Evolutionary conservation across 352 stramenopile species (phyloP).

Genomic region (Thalassiosira oceanica): DNA sequence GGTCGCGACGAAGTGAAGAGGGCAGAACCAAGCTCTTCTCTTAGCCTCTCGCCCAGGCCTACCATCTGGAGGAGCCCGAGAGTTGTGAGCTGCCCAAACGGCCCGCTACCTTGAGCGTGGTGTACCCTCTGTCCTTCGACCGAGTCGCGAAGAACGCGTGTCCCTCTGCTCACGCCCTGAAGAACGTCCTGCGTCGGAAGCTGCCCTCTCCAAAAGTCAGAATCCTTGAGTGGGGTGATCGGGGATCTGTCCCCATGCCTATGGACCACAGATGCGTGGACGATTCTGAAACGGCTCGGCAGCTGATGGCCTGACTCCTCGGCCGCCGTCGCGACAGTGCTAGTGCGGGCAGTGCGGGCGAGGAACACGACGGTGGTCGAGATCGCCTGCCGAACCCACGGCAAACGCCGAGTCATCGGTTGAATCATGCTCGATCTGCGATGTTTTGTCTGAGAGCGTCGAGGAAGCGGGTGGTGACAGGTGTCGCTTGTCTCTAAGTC

Average conservation of each 20-base stretch:
- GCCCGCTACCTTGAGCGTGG: constrained; percentile 43
- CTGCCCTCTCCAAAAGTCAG: constrained; percentile 50
- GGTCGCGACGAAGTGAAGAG: constrained; percentile 36
- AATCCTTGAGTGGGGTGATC: constrained; percentile 72
- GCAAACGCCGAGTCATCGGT: too few species aligned
- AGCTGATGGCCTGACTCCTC: too few species aligned
- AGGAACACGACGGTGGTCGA: too few species aligned
- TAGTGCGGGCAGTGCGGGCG: too few species aligned
- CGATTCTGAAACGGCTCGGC: constrained; percentile 11
- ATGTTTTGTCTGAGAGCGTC: too few species aligned
- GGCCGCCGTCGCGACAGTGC: too few species aligned
- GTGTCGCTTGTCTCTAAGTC: too few species aligned
- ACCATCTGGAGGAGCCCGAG: constrained; percentile 75
- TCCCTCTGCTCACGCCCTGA: constrained; percentile 46
- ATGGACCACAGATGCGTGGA: constrained; percentile 65
- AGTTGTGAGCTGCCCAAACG: constrained; percentile 72
- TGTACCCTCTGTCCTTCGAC: constrained; percentile 23
- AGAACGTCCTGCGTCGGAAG: constrained; percentile 48
- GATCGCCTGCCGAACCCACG: too few species aligned
- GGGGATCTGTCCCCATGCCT: constrained; percentile 73
- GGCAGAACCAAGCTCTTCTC: constrained; percentile 43
- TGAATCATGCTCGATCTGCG: too few species aligned
- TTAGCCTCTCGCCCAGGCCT: constrained; percentile 51
- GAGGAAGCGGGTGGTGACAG: too few species aligned
- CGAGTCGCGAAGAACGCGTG: constrained; percentile 4